phyloP scores from a whole-genome alignment of 169 alveolate genomes.

The Plasmodium billcollinsi region DNA sequence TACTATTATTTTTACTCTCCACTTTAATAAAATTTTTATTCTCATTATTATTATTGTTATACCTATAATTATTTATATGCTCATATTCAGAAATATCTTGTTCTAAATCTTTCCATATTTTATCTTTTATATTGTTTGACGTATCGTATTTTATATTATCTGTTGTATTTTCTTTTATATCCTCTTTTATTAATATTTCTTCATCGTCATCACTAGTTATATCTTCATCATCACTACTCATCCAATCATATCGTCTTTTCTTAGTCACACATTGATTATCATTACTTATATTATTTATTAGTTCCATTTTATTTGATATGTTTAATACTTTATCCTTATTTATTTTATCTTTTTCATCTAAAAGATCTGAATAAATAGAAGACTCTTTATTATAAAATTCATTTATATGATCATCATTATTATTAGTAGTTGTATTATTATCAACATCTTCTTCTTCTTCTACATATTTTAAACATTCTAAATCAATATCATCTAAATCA shows the following conservation, averaged over 20 bases:
- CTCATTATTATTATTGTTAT: constrained; percentile 2
- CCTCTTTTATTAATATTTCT: background rate
- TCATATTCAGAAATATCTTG: background rate
- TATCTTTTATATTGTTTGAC: background rate
- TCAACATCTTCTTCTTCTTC: constrained; percentile 44
- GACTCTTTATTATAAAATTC: background rate
- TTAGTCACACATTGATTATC: constrained; percentile 27
- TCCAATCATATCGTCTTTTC: constrained; percentile 71
- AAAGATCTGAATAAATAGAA: background rate
- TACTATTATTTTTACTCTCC: background rate
- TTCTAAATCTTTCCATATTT: background rate
- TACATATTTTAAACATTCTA: constrained; percentile 51
- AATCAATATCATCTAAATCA: constrained; percentile 74
- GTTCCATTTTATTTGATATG: no score
- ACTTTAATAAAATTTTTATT: background rate
- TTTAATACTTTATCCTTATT: background rate
- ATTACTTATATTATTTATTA: background rate
- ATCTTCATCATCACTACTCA: constrained; percentile 78
- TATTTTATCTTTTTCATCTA: constrained; percentile 10
- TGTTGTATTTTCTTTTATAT: constrained; percentile 5
- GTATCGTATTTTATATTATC: background rate
- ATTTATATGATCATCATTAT: constrained; percentile 13
- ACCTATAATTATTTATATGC: background rate
- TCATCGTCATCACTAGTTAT: constrained; percentile 71
- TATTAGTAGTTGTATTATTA: no score